These are phyloP conservation scores for Moesziomyces globuligerus DNA, from an alignment of 1,284 basidiomycete genomes.

Conservation along the genomic window DNA sequence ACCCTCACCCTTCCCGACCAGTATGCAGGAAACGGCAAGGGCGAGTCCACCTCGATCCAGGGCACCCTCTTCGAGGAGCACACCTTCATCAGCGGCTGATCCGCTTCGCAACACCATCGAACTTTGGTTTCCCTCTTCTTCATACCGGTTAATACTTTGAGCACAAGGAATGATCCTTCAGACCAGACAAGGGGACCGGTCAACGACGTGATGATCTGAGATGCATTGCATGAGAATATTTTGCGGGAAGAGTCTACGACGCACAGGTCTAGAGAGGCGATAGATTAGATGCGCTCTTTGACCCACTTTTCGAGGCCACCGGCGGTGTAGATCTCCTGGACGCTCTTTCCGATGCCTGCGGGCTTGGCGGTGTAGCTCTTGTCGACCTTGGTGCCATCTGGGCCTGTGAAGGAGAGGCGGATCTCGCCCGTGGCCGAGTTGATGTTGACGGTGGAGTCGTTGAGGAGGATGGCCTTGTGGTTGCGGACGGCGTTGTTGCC, in stretches of 20 bases:
- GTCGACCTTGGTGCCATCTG: slow-evolving; percentile 19
- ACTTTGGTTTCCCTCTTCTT: too few species aligned
- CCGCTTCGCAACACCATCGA: neutral
- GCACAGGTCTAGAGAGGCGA: neutral
- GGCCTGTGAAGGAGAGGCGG: slow-evolving; percentile 10
- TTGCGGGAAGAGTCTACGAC: neutral
- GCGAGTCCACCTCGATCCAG: slow-evolving; percentile 69
- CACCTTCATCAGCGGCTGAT: slow-evolving; percentile 76
- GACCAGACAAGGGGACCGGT: too few species aligned
- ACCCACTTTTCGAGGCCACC: slow-evolving; percentile 66
- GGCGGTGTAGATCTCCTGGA: slow-evolving; percentile 66
- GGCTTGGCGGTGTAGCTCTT: slow-evolving; percentile 56
- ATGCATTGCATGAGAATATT: neutral
- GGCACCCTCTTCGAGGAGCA: slow-evolving; percentile 87
- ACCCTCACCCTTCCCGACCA: slow-evolving; percentile 73
- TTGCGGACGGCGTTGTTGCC: slow-evolving; percentile 77
- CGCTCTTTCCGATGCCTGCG: slow-evolving; percentile 62
- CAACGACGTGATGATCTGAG: too few species aligned
- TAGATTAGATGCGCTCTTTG: slow-evolving; percentile 48
- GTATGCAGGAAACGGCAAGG: slow-evolving; percentile 23
- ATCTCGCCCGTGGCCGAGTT: slow-evolving; percentile 48
- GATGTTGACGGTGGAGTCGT: slow-evolving; percentile 40
- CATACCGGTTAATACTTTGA: too few species aligned
- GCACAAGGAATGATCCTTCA: too few species aligned
- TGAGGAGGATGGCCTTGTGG: slow-evolving; percentile 55